These are phyloP conservation scores for Globisporangium mamillatum DNA, from an alignment of 352 stramenopile species.

Conservation along the genomic window DNA sequence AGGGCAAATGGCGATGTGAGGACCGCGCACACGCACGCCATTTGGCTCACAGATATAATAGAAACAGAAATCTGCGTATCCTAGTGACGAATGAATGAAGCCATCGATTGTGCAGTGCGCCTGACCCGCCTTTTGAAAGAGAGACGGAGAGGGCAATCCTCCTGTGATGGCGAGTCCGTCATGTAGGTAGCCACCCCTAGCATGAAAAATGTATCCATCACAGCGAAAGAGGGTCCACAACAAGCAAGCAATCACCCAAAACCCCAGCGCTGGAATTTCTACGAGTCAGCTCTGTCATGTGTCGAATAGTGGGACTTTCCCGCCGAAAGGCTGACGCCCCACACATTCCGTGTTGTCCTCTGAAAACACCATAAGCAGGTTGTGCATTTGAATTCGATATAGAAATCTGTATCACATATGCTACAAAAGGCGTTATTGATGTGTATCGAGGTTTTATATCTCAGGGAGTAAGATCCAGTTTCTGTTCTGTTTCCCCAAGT, in stretches of 20 bases:
- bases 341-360: background rate
- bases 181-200: background rate
- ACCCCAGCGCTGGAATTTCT: background rate
- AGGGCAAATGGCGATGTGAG: background rate
- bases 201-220: background rate
- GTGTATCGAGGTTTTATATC: background rate
- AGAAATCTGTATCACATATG: background rate
- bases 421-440: background rate
- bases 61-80: background rate
- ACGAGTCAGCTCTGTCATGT: background rate
- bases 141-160: background rate
- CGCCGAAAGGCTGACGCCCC: background rate
- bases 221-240: background rate
- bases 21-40: background rate
- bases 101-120: background rate
- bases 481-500: background rate
- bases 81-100: background rate
- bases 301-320: background rate
- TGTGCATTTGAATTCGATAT: background rate
- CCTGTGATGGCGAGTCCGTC: background rate
- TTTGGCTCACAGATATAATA: background rate
- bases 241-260: background rate
- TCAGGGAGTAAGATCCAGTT: background rate
- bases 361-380: background rate
- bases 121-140: background rate